Percentiles rank a stretch among this genome's conserved stretches.
Evolutionary conservation across 2,329 filamentous ascomycete species (phyloP).

Genomic region (Biscogniauxia mediterranea): DNA sequence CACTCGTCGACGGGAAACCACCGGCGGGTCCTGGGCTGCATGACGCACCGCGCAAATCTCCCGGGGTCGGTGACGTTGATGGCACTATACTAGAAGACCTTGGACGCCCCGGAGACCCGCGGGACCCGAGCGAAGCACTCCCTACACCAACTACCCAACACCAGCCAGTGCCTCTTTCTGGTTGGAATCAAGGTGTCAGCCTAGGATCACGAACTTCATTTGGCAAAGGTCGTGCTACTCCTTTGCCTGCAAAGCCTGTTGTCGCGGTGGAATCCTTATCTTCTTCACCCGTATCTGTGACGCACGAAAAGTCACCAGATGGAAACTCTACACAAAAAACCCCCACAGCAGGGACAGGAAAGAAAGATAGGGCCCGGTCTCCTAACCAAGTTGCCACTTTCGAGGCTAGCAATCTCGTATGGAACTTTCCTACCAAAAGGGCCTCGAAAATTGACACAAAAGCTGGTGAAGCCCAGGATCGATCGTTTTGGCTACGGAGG

Average conservation of each 20-base stretch:
- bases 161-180: conserved; percentile 10
- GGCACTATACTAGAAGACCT: background rate
- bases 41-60: conserved; percentile 8
- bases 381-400: conserved; percentile 15
- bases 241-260: conserved; percentile 11
- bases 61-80: conserved; percentile 20
- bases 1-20: too few relatives aligned
- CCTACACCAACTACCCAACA: background rate
- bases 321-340: background rate
- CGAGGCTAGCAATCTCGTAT: conserved; percentile 15
- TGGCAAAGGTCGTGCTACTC: conserved; percentile 12
- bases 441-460: background rate
- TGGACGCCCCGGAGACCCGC: conserved; percentile 1
- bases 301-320: background rate
- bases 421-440: conserved; percentile 16
- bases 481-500: conserved; percentile 8
- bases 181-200: conserved; percentile 26
- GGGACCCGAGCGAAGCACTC: conserved; percentile 1
- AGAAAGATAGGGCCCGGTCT: conserved; percentile 10
- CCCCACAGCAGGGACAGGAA: background rate
- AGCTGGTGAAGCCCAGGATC: background rate
- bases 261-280: background rate
- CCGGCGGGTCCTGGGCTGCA: background rate
- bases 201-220: conserved; percentile 27
- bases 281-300: conserved; percentile 1